A percentile compares a stretch with the other conserved stretches of the same genome.
Conservation (phyloP, 2,329 filamentous ascomycete species). For the Exophiala phaeomuriformis region DNA sequence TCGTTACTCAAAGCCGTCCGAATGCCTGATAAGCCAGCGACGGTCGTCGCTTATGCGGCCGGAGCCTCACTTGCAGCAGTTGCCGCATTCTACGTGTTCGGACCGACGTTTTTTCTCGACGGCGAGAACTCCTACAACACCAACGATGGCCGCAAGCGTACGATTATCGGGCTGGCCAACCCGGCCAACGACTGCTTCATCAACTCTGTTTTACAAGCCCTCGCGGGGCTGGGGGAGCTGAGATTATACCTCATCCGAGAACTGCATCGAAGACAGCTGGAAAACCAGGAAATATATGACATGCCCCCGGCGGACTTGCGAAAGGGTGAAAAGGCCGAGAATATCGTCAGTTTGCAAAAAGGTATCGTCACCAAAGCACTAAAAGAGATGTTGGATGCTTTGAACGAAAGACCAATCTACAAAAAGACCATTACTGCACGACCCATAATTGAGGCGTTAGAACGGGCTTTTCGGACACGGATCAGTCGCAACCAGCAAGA, state of each 20-base stretch:
- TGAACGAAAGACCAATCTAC: slow-evolving; percentile 90
- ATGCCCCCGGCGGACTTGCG: slow-evolving; percentile 42
- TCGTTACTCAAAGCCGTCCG: slow-evolving; percentile 2
- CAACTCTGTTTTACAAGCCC: slow-evolving; percentile 88
- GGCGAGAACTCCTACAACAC: slow-evolving; percentile 57
- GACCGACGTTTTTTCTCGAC: slow-evolving; percentile 93
- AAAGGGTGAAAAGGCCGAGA: slow-evolving; percentile 39
- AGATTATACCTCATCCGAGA: slow-evolving; percentile 88
- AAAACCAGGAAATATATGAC: slow-evolving; percentile 68
- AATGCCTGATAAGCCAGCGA: slow-evolving; percentile 77
- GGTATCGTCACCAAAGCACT: slow-evolving; percentile 78
- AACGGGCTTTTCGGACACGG: slow-evolving; percentile 77
- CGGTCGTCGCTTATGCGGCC: slow-evolving; percentile 85
- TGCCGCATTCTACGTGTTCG: slow-evolving; percentile 94
- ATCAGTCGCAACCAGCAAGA: slow-evolving; percentile 95
- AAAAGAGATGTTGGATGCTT: slow-evolving; percentile 82
- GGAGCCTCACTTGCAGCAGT: slow-evolving; percentile 91
- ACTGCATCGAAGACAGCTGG: slow-evolving; percentile 72
- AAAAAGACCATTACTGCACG: slow-evolving; percentile 86
- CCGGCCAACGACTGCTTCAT: slow-evolving; percentile 95
- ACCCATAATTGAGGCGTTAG: slow-evolving; percentile 75
- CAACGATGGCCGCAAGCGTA: slow-evolving; percentile 61
- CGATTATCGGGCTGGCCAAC: slow-evolving; percentile 81
- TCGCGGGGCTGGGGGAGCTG: slow-evolving; percentile 83
- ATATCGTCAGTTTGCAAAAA: slow-evolving; percentile 58